Conservation (phyloP, 169 alveolate genomes). For the Cryptosporidium parvum region DNA sequence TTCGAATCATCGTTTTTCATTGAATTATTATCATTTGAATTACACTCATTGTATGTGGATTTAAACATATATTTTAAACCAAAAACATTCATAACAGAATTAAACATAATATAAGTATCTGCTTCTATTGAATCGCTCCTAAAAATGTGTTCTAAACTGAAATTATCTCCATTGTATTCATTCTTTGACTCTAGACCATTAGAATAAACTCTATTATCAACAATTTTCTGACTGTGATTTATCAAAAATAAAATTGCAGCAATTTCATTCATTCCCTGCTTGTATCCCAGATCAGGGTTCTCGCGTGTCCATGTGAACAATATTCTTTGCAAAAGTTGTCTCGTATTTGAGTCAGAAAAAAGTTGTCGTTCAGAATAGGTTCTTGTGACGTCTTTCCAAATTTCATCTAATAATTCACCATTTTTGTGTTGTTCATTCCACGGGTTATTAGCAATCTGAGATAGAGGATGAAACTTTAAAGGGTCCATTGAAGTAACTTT, state of each 20-base stretch:
- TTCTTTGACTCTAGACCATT: not conserved
- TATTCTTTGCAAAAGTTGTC: constrained; percentile 82
- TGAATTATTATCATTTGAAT: constrained; percentile 46
- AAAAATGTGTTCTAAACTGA: constrained; percentile 31
- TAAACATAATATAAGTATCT: constrained; percentile 85
- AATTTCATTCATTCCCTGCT: constrained; percentile 80
- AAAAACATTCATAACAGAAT: constrained; percentile 80
- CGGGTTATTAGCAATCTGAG: constrained; percentile 74
- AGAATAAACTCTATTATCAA: not conserved
- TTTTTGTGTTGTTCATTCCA: constrained; percentile 79
- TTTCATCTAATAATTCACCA: constrained; percentile 78
- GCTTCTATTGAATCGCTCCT: constrained; percentile 82
- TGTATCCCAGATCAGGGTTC: constrained; percentile 87
- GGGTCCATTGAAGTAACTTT: constrained; percentile 71
- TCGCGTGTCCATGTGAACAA: constrained; percentile 88
- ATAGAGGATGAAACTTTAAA: constrained; percentile 63
- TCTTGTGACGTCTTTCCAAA: constrained; percentile 81
- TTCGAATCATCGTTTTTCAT: constrained; percentile 45
- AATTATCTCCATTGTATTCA: not conserved
- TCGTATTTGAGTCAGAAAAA: constrained; percentile 82
- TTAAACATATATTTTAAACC: constrained; percentile 85
- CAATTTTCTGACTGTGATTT: constrained; percentile 34
- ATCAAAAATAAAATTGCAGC: constrained; percentile 59
- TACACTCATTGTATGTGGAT: not conserved
- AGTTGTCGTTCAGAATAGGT: constrained; percentile 83